Conservation (phyloP, 2,329 filamentous ascomycete genomes). For the Aspergillus sp. region DNA sequence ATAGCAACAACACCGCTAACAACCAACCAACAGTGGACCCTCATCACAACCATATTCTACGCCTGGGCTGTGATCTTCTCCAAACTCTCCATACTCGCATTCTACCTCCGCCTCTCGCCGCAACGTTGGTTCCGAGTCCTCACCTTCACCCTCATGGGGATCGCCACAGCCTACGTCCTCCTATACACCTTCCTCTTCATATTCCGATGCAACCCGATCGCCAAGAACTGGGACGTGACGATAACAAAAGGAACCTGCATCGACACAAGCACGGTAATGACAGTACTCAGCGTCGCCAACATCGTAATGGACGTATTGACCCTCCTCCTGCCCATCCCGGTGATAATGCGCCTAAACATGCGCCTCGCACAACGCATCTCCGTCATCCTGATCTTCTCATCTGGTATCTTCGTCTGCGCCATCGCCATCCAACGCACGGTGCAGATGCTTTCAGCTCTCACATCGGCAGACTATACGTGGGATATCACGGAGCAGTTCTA, state of each 20-base stretch:
- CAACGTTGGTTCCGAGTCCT: constrained; percentile 14
- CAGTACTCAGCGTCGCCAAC: constrained; percentile 1
- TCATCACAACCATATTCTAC: constrained; percentile 9
- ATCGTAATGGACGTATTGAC: neutral
- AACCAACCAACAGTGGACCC: constrained; percentile 1
- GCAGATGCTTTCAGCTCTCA: neutral
- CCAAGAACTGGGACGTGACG: neutral
- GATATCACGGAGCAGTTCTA: neutral
- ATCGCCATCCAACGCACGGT: neutral
- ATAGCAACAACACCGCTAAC: neutral
- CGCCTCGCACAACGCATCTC: neutral
- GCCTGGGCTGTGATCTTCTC: neutral
- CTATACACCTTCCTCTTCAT: constrained; percentile 6
- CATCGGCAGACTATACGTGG: neutral
- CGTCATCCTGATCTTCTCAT: neutral
- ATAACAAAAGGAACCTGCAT: neutral
- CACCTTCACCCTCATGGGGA: constrained; percentile 16
- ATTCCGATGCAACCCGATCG: constrained; percentile 5
- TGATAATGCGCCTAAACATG: neutral
- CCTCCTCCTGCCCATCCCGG: neutral
- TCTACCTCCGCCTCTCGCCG: constrained; percentile 32
- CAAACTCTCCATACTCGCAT: constrained; percentile 30
- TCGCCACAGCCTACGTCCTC: constrained; percentile 10
- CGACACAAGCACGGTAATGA: constrained; percentile 2
- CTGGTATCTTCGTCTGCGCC: neutral